Conservation (phyloP, 495 filamentous ascomycete genomes). For the Aspergillus asperescens region DNA sequence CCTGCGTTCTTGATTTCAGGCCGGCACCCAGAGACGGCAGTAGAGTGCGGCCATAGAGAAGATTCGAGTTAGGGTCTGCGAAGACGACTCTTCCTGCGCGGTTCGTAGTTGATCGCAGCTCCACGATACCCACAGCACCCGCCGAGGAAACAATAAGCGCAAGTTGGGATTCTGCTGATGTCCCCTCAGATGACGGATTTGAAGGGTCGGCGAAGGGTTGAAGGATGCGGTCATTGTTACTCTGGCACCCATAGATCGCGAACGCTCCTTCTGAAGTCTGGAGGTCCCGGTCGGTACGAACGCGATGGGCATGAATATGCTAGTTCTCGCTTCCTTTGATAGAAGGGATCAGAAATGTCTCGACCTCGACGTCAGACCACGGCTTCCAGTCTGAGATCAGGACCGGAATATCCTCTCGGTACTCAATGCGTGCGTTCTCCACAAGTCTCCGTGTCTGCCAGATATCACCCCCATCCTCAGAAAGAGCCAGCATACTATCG, state of each 20-base stretch:
- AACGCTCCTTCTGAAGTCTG: slow-evolving; percentile 65
- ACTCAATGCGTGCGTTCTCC: slow-evolving; percentile 52
- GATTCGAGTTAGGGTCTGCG: slow-evolving; percentile 72
- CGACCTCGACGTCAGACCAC: slow-evolving; percentile 58
- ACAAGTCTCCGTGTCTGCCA: slow-evolving; percentile 68
- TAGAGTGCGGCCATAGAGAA: slow-evolving; percentile 63
- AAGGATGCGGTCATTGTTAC: slow-evolving; percentile 53
- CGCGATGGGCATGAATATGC: slow-evolving; percentile 61
- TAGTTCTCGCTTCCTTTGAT: slow-evolving; percentile 51
- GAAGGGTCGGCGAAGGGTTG: slow-evolving; percentile 40
- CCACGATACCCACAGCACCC: slow-evolving; percentile 66
- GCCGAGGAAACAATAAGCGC: slow-evolving; percentile 60
- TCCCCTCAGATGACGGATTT: slow-evolving; percentile 48
- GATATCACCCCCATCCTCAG: slow-evolving; percentile 70
- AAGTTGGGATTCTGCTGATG: slow-evolving; percentile 41
- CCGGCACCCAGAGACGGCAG: slow-evolving; percentile 56
- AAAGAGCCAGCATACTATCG: slow-evolving; percentile 68
- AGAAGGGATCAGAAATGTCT: slow-evolving; percentile 61
- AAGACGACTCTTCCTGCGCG: slow-evolving; percentile 58
- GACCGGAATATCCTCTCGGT: slow-evolving; percentile 44
- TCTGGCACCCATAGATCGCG: slow-evolving; percentile 60
- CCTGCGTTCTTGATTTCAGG: slow-evolving; percentile 29
- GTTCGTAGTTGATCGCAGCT: slow-evolving; percentile 40
- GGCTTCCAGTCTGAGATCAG: slow-evolving; percentile 64
- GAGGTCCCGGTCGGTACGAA: slow-evolving; percentile 54